Evolutionary conservation across 139 green algal genomes (phyloP), one percentile per base, ranked within the genome.

Genomic region (Cymbomonas tetramitiformis): DNA sequence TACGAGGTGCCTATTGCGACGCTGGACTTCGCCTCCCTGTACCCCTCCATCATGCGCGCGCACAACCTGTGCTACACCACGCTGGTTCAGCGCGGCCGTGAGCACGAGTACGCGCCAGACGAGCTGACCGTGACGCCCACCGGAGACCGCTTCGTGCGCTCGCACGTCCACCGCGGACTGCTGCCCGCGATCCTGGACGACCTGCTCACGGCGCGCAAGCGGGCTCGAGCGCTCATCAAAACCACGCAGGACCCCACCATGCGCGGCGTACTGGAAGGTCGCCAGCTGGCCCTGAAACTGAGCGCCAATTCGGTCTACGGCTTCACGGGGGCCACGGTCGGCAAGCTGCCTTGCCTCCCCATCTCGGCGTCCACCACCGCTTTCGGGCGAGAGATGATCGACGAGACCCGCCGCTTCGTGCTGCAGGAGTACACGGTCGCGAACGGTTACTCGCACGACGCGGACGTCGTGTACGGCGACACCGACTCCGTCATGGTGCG

Each of bases 31-130:
- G 97, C 98, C 76, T 87, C 71, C 2, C 76, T 99, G 58, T 99
- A 99, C 81, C 91, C 91, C 18, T 95, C 83, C 46, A 99, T 99
- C 79, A 99, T 99, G 65, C 90, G 94, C 72, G 90, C 96, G 72
- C 97, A 92, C 79, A 95, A 97, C 79, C 96, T 98, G 63, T 98
- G 90, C 75, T 98, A 96, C 80, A 98, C 90, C 28, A 98, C 91
- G 0, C n/a, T n/a, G n/a, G 90, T 98, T 34, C 52, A 67, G 30
- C 76, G 80, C 26, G 32, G 12, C 6, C 23, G 29, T 10, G 38
- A 30, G 18, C n/a, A n/a, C n/a, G n/a, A n/a, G n/a, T n/a, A n/a
- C n/a, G 52, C 38, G 7, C 43, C 43, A 7, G 29, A 65, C 23
- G 61, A 62, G 0, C n/a, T n/a, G n/a, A n/a, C n/a, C n/a, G n/a